These are phyloP conservation scores for Penicillium expansum DNA, from an alignment of 2,329 filamentous ascomycete species.

Conservation along the genomic window DNA sequence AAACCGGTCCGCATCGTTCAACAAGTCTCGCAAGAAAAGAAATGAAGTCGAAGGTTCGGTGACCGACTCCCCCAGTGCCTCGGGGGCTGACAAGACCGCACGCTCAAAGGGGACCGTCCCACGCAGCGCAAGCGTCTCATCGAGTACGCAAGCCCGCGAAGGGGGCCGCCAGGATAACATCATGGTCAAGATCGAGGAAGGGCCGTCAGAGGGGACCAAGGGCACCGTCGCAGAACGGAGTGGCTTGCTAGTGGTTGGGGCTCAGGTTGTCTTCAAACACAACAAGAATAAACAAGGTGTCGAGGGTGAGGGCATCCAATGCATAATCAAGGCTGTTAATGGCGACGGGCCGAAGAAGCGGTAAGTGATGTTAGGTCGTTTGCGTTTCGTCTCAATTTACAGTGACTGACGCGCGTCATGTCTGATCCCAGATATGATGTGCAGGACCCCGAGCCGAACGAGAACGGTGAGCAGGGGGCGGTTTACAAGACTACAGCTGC, in stretches of 20 bases:
- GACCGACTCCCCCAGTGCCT: conserved; percentile 47
- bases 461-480: conserved; percentile 59
- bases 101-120: conserved; percentile 43
- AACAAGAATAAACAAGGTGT: conserved; percentile 51
- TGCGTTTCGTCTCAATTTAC: conserved; percentile 1
- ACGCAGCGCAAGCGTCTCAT: conserved; percentile 42
- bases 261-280: conserved; percentile 52
- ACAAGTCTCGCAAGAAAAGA: conserved; percentile 48
- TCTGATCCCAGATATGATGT: conserved; percentile 63
- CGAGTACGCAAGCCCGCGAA: conserved; percentile 41
- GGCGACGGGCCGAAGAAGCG: conserved; percentile 71
- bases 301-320: conserved; percentile 63
- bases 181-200: conserved; percentile 46
- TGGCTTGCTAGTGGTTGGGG: conserved; percentile 46
- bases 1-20: conserved; percentile 37
- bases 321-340: conserved; percentile 70
- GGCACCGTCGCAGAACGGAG: conserved; percentile 45
- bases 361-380: conserved; percentile 26
- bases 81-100: conserved; percentile 44
- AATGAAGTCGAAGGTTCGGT: conserved; percentile 45
- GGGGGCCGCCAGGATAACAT: conserved; percentile 36
- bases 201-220: conserved; percentile 41
- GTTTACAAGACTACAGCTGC: conserved; percentile 68
- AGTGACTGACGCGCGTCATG: conserved; percentile 14
- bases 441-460: conserved; percentile 74